Conservation (phyloP, 345 rosid species). For the Garcia nutans region DNA sequence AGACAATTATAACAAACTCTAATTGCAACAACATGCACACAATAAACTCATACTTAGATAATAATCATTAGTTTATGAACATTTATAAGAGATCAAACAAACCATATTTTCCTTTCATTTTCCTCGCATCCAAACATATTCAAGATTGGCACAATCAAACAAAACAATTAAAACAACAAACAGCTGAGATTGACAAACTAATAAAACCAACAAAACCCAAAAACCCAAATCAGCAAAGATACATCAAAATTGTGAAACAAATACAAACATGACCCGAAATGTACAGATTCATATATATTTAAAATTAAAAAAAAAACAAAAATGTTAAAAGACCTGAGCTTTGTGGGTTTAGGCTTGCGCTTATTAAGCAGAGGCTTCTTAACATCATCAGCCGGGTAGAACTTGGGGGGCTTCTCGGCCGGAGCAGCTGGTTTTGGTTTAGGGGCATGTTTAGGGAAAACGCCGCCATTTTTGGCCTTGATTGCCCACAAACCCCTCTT, state of each 20-base stretch:
- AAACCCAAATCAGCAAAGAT: background rate
- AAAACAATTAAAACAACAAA: background rate
- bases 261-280: background rate
- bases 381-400: constrained; percentile 78
- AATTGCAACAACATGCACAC: background rate
- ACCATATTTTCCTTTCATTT: no score
- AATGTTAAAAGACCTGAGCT: constrained; percentile 46
- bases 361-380: constrained; percentile 73
- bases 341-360: constrained; percentile 64
- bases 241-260: no score
- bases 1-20: background rate
- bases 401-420: constrained; percentile 52
- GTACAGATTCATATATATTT: no score
- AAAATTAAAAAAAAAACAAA: no score
- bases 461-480: constrained; percentile 84
- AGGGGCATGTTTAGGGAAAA: constrained; percentile 68
- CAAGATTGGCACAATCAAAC: background rate
- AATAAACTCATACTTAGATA: no score
- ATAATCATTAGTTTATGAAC: background rate
- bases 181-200: background rate
- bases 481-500: constrained; percentile 72
- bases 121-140: no score
- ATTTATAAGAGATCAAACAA: background rate
- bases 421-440: constrained; percentile 49
- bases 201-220: background rate